A percentile compares a stretch with the other conserved stretches of the same genome.
phyloP scores from a whole-genome alignment of 2,329 filamentous ascomycete species.

The Chaetomium strumarium region DNA sequence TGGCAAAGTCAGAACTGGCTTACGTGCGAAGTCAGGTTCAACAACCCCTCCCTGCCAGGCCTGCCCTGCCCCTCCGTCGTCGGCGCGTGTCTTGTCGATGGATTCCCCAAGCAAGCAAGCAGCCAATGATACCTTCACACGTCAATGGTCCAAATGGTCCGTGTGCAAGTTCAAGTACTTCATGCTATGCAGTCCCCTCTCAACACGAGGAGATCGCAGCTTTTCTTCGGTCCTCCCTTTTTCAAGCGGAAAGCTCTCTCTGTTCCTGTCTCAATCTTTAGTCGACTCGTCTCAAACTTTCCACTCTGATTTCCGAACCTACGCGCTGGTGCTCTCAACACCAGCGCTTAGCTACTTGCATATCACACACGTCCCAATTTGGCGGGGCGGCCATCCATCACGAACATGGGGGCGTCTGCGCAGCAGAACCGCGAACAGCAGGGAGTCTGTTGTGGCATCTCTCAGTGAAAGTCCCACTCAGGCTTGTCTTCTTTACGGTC shows the following conservation, averaged over 20 bases:
- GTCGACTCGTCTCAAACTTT: neutral
- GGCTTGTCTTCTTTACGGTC: neutral
- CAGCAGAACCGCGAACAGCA: neutral
- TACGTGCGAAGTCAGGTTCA: neutral
- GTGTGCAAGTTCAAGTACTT: constrained; percentile 20
- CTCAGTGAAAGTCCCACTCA: too few relatives aligned
- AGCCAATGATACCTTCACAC: constrained; percentile 26
- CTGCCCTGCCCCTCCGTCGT: neutral
- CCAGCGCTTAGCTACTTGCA: neutral
- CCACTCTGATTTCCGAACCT: neutral
- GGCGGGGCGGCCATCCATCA: neutral
- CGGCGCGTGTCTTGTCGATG: constrained; percentile 11
- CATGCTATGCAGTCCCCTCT: neutral
- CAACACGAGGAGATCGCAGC: neutral
- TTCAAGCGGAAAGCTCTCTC: neutral
- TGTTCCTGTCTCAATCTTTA: neutral
- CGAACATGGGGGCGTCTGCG: too few relatives aligned
- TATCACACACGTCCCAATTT: neutral
- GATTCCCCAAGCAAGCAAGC: constrained; percentile 10
- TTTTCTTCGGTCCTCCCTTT: neutral
- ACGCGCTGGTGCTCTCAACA: too few relatives aligned
- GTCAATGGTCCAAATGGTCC: constrained; percentile 25
- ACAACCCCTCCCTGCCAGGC: neutral
- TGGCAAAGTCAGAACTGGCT: neutral
- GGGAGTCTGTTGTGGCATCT: too few relatives aligned